Percentiles rank a stretch among this genome's conserved stretches.
phyloP scores from a whole-genome alignment of 2,329 filamentous ascomycete species.

The Stylonectria norvegica region DNA sequence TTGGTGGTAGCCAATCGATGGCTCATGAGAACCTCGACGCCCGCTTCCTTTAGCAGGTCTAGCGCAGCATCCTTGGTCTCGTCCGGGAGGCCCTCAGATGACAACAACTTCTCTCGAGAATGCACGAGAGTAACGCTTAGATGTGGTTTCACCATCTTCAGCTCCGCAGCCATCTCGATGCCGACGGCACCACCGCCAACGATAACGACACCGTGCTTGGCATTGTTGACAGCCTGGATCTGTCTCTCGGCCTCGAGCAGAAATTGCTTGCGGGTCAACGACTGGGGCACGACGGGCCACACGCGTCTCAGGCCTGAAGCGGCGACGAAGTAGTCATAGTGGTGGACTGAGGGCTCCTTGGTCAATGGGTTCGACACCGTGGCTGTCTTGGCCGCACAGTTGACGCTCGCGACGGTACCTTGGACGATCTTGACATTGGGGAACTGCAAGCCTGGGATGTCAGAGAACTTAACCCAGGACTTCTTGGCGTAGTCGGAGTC shows the following conservation, averaged over 20 bases:
- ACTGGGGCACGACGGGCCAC: conserved; percentile 71
- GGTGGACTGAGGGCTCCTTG: conserved; percentile 39
- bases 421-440: conserved; percentile 62
- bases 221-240: conserved; percentile 51
- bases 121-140: conserved; percentile 71
- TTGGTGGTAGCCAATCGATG: conserved; percentile 53
- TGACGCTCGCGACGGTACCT: conserved; percentile 59
- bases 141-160: conserved; percentile 64
- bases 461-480: conserved; percentile 66
- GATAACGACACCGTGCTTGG: conserved; percentile 60
- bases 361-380: conserved; percentile 50
- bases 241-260: conserved; percentile 59
- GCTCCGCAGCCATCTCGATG: conserved; percentile 76
- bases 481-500: conserved; percentile 60
- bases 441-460: conserved; percentile 63
- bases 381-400: conserved; percentile 58
- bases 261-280: conserved; percentile 58
- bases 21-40: conserved; percentile 62
- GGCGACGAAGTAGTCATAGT: conserved; percentile 74
- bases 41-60: conserved; percentile 55
- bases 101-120: conserved; percentile 66
- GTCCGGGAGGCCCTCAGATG: conserved; percentile 67
- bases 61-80: conserved; percentile 63
- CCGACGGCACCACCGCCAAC: conserved; percentile 78
- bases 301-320: conserved; percentile 66